Evolutionary conservation across 345 rosid species (phyloP), one percentile per base, ranked within the genome.

Genomic region (Dovyalis caffra): DNA sequence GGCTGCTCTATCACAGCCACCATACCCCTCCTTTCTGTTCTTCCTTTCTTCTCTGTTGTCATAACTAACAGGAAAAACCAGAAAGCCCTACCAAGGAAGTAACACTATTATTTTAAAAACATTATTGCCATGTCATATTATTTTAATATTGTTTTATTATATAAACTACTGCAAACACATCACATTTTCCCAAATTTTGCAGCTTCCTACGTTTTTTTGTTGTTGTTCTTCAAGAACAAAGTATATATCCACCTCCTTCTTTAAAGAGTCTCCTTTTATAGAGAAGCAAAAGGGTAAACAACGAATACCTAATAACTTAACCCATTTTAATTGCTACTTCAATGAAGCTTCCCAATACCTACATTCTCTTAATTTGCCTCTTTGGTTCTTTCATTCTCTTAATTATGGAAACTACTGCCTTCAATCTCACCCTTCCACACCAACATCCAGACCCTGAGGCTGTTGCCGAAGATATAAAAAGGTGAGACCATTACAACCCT

Each of bases 281-380:
- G 64, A 68, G 70, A 81, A 71, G 68, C 53, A 64, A 8, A 49
- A 49, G n/a, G 25, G 37, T 70, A 58, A 68, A 49, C 37, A 32
- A 35, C 68, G 49, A 66, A 76, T 5, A n/a, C 32, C 69, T 23
- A 49, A n/a, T 38, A 62, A 3, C 23, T 29, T 26, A 28, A 49
- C 23, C 69, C 73, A 66, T 65, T 74, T 34, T 74, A 68, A 14
- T 60, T 77, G 64, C 60, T 49, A 37, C 71, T 75, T 64, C 74
- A 60, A 85, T 21, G 77, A 83, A 84, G 86, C 85, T 75, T 85
- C 83, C 47, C 2, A 26, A 40, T 31, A 76, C 68, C 80, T 76
- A 75, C 89, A 84, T 91, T 84, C 35, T 85, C 70, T 76, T 76
- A 71, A 33, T 79, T 40, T 72, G 64, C 31, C 69, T 73, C 70